A percentile compares a stretch with the other conserved stretches of the same genome.
These are phyloP conservation scores for Thermothelomyces thermophilus DNA, from an alignment of 2,329 filamentous ascomycete genomes.

Conservation along the genomic window DNA sequence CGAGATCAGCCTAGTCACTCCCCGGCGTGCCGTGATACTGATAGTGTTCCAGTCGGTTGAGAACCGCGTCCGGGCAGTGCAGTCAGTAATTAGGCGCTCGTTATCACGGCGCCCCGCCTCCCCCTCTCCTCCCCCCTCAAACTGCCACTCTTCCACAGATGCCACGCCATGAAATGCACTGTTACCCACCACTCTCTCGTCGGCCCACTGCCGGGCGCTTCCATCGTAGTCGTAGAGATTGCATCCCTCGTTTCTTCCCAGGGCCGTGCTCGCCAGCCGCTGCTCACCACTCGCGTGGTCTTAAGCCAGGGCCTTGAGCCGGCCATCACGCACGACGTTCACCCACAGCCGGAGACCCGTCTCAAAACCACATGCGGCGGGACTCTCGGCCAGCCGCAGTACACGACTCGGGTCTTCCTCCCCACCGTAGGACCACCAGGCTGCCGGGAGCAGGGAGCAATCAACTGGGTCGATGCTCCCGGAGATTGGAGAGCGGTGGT, in stretches of 20 bases:
- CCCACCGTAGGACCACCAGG: constrained; percentile 49
- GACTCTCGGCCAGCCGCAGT: constrained; percentile 49
- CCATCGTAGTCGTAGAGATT: constrained; percentile 32
- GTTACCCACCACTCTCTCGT: constrained; percentile 47
- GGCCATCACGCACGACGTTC: constrained; percentile 38
- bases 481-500: constrained; percentile 55
- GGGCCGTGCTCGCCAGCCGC: constrained; percentile 48
- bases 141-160: constrained; percentile 58
- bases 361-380: constrained; percentile 56
- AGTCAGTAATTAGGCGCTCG: constrained; percentile 41
- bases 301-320: constrained; percentile 42
- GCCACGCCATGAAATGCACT: constrained; percentile 52
- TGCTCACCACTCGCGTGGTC: constrained; percentile 56
- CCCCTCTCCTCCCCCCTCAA: too few relatives aligned
- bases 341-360: constrained; percentile 42
- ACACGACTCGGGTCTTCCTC: constrained; percentile 41
- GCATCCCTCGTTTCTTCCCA: constrained; percentile 45
- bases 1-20: constrained; percentile 23
- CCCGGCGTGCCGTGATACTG: constrained; percentile 21
- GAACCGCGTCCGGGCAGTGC: background rate
- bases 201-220: constrained; percentile 16
- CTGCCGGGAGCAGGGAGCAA: constrained; percentile 45
- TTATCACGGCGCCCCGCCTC: constrained; percentile 57
- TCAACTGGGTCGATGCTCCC: constrained; percentile 53
- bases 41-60: constrained; percentile 17